phyloP scores from a whole-genome alignment of 345 rosid genomes.

The Brassica incana region DNA sequence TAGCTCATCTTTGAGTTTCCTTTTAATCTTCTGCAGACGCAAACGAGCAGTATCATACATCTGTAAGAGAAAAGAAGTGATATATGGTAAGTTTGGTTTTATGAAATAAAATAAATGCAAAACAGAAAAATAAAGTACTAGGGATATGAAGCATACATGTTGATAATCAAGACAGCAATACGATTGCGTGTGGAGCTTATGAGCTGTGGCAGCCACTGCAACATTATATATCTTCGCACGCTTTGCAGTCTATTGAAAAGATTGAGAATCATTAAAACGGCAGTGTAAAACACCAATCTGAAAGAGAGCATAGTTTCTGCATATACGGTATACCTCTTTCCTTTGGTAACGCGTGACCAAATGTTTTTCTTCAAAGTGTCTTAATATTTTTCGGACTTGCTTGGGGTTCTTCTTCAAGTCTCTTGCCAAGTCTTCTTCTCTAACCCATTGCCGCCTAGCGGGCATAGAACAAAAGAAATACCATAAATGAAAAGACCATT shows the following conservation, averaged over 20 bases:
- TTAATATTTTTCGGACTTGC: slow-evolving; percentile 72
- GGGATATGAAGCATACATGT: slow-evolving; percentile 51
- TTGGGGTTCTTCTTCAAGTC: slow-evolving; percentile 76
- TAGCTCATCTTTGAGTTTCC: slow-evolving; percentile 77
- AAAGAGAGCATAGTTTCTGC: slow-evolving; percentile 2
- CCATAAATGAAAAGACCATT: background rate
- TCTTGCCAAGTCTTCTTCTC: slow-evolving; percentile 95
- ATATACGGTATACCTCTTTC: slow-evolving; percentile 60
- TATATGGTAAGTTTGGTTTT: background rate
- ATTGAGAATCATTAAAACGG: slow-evolving; percentile 11
- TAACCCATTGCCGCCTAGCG: slow-evolving; percentile 81
- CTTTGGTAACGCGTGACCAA: slow-evolving; percentile 72
- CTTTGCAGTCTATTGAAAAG: slow-evolving; percentile 70
- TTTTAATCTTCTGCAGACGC: slow-evolving; percentile 72
- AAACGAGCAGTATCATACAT: slow-evolving; percentile 78
- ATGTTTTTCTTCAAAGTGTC: slow-evolving; percentile 79
- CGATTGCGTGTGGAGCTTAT: slow-evolving; percentile 81
- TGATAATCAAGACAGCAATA: slow-evolving; percentile 92
- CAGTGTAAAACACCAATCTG: background rate
- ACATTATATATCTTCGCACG: slow-evolving; percentile 76
- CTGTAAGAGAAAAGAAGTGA: slow-evolving; percentile 44
- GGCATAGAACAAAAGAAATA: background rate
- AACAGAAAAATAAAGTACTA: background rate
- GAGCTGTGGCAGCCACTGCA: slow-evolving; percentile 74
- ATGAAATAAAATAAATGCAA: slow-evolving; percentile 4